Evolutionary conservation across 2,329 filamentous ascomycete species (phyloP).

Genomic region (Fusarium poae): DNA sequence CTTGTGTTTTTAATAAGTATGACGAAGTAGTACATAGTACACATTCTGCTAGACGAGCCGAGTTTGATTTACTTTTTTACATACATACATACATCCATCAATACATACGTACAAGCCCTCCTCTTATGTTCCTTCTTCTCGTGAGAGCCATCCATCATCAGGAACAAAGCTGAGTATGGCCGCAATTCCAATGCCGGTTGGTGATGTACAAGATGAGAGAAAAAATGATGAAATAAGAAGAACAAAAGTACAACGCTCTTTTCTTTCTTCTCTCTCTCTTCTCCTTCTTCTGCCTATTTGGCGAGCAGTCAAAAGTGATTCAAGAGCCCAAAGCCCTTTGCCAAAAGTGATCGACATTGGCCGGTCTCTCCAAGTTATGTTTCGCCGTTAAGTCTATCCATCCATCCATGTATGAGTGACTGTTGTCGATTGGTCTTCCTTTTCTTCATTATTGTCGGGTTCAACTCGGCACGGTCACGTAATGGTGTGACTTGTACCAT

Average conservation of each 20-base stretch:
- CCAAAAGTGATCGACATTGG: conserved; percentile 37
- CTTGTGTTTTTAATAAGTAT: not conserved
- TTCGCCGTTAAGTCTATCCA: conserved; percentile 40
- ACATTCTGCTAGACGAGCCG: conserved; percentile 49
- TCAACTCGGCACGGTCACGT: conserved; percentile 30
- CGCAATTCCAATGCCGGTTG: conserved; percentile 45
- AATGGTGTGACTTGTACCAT: conserved; percentile 18
- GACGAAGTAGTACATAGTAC: conserved; percentile 42
- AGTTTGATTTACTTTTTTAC: conserved; percentile 45
- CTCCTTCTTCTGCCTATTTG: conserved; percentile 6
- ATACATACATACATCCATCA: conserved; percentile 30
- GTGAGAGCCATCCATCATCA: conserved; percentile 33
- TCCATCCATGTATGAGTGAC: conserved; percentile 17
- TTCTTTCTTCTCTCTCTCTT: conserved; percentile 30
- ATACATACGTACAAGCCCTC: conserved; percentile 46
- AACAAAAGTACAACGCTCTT: conserved; percentile 44
- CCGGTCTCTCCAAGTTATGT: conserved; percentile 32
- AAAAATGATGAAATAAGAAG: conserved; percentile 27
- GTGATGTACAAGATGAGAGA: conserved; percentile 49
- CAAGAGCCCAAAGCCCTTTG: conserved; percentile 28
- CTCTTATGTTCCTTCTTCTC: conserved; percentile 36
- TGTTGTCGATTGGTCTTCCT: conserved; percentile 29
- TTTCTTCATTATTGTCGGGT: conserved; percentile 41
- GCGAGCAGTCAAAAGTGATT: conserved; percentile 29
- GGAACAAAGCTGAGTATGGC: conserved; percentile 41